Evolutionary conservation across 371 early-diverging fungal genomes (phyloP).

Genomic region (Nosema bombycis): DNA sequence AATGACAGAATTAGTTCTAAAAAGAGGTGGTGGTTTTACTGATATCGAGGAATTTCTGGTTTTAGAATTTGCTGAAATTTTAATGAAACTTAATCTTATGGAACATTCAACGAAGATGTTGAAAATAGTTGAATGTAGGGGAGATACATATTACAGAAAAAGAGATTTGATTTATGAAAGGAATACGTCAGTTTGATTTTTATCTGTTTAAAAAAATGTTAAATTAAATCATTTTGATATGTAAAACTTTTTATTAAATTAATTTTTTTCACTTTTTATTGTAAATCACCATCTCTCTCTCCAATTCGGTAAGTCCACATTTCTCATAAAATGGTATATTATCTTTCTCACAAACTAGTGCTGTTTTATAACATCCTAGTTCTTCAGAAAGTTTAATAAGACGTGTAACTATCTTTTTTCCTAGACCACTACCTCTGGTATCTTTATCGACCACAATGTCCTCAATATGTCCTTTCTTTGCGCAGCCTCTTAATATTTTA

Average conservation of each 20-base stretch:
- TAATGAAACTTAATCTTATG: slow-evolving; percentile 16
- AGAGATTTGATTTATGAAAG: slow-evolving; percentile 43
- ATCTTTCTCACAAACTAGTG: slow-evolving; percentile 75
- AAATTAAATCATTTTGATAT: not conserved
- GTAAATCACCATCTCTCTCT: slow-evolving; percentile 62
- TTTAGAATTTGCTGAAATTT: slow-evolving; percentile 55
- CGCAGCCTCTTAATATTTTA: slow-evolving; percentile 81
- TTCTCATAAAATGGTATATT: slow-evolving; percentile 84
- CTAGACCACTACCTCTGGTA: slow-evolving; percentile 80
- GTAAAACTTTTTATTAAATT: not conserved
- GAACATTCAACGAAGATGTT: slow-evolving; percentile 40
- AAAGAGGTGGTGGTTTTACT: slow-evolving; percentile 28
- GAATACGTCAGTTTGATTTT: not conserved
- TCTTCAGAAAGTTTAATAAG: slow-evolving; percentile 67
- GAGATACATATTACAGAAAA: slow-evolving; percentile 51
- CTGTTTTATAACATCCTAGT: slow-evolving; percentile 71
- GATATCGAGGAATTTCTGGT: slow-evolving; percentile 54
- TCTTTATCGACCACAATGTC: slow-evolving; percentile 83
- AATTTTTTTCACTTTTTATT: not conserved
- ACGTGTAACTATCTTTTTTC: slow-evolving; percentile 53
- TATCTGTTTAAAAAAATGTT: not conserved
- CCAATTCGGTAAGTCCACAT: slow-evolving; percentile 76
- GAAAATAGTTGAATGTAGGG: slow-evolving; percentile 43
- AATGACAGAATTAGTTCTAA: slow-evolving; percentile 10
- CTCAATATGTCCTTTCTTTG: slow-evolving; percentile 69